phyloP scores from a whole-genome alignment of 2,329 filamentous ascomycete species.

The Penicillium sp. region DNA sequence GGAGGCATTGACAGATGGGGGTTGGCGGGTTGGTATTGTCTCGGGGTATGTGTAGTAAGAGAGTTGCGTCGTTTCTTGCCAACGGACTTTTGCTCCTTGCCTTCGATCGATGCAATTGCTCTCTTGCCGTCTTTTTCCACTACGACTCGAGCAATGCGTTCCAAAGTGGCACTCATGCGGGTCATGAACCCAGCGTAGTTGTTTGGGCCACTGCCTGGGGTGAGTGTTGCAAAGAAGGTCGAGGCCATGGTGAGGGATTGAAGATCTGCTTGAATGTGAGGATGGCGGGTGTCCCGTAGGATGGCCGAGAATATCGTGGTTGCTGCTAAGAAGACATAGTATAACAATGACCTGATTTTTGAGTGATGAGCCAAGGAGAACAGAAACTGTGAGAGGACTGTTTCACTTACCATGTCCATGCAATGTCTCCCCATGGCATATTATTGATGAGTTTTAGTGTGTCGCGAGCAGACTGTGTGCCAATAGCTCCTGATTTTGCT shows the following conservation, averaged over 20 bases:
- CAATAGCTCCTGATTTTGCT: conserved; percentile 82
- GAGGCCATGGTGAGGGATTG: conserved; percentile 86
- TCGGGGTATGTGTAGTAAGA: conserved; percentile 16
- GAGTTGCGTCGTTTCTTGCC: conserved; percentile 22
- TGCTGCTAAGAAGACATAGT: conserved; percentile 89
- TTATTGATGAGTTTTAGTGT: conserved; percentile 91
- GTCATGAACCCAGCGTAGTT: conserved; percentile 89
- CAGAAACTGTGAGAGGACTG: background rate
- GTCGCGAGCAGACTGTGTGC: conserved; percentile 83
- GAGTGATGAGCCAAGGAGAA: background rate
- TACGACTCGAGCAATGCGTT: conserved; percentile 82
- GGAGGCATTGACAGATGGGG: conserved; percentile 8
- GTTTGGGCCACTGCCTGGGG: conserved; percentile 74
- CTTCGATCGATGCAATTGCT: conserved; percentile 32
- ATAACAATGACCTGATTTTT: conserved; percentile 70
- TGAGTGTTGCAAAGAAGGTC: conserved; percentile 80
- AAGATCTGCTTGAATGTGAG: conserved; percentile 78
- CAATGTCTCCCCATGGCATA: conserved; percentile 88
- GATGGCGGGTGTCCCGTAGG: conserved; percentile 83
- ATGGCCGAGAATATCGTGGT: conserved; percentile 94
- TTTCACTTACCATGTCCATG: conserved; percentile 79
- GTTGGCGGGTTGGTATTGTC: conserved; percentile 6
- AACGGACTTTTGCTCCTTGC: conserved; percentile 17
- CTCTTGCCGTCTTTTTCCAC: conserved; percentile 81
- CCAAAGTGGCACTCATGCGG: conserved; percentile 84